Conservation (phyloP, 108 stramenopile genomes). For the Skeletonema costatum region DNA sequence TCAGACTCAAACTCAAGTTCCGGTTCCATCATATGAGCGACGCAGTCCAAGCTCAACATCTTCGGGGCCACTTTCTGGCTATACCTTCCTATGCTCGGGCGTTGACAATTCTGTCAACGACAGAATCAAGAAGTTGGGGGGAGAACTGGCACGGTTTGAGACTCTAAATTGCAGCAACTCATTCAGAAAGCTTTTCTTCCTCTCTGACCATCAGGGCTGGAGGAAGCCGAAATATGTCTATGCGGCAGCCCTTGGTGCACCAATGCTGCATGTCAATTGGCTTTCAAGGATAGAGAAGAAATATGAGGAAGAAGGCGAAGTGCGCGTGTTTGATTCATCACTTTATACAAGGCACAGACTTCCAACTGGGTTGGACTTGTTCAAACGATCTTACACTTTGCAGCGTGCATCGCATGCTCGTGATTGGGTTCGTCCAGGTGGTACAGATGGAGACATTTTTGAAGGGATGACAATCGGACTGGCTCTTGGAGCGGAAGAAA, state of each 20-base stretch:
- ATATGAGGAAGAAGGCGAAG: conserved; percentile 10
- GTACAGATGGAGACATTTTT: conserved; percentile 19
- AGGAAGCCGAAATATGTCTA: conserved; percentile 40
- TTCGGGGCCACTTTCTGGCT: conserved; percentile 14
- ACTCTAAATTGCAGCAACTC: background rate
- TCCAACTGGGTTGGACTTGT: conserved; percentile 40
- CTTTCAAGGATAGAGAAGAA: conserved; percentile 30
- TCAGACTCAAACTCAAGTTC: conserved; percentile 19
- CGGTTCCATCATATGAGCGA: conserved; percentile 5
- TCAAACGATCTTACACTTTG: conserved; percentile 17
- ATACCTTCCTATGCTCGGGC: background rate
- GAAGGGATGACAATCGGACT: conserved; percentile 42
- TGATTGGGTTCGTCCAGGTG: conserved; percentile 38
- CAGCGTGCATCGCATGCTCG: conserved; percentile 45
- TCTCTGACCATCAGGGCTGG: conserved; percentile 17
- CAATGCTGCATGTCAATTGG: conserved; percentile 44
- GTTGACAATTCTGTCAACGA: conserved; percentile 7
- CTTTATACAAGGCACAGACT: conserved; percentile 37
- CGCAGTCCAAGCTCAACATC: conserved; percentile 4
- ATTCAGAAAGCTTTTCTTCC: conserved; percentile 15
- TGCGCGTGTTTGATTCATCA: conserved; percentile 32
- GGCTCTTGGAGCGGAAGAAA: conserved; percentile 22
- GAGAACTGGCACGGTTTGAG: background rate
- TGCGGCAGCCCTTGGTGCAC: conserved; percentile 37
- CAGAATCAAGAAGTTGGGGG: conserved; percentile 26